Conservation (phyloP, 768 basidiomycete species). For the Calocybe gangraenosa region DNA sequence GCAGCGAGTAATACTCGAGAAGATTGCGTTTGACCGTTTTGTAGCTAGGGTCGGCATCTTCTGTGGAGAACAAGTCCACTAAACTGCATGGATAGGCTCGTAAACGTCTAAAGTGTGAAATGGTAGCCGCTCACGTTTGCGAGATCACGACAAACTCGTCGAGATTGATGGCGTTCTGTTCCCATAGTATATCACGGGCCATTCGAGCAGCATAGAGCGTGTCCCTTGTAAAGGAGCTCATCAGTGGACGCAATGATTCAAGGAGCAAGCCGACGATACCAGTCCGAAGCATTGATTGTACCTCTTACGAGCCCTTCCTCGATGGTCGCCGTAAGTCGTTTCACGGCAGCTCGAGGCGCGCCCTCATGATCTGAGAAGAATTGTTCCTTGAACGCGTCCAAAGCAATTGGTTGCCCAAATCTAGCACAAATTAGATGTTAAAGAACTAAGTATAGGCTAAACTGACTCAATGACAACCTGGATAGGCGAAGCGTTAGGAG, state of each 20-base stretch:
- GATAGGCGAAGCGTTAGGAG: slow-evolving; percentile 3
- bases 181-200: slow-evolving; percentile 93
- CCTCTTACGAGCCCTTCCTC: slow-evolving; percentile 66
- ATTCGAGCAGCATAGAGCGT: slow-evolving; percentile 87
- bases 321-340: slow-evolving; percentile 75
- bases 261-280: slow-evolving; percentile 46
- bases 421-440: slow-evolving; percentile 35
- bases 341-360: slow-evolving; percentile 74
- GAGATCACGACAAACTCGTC: slow-evolving; percentile 81
- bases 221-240: slow-evolving; percentile 52
- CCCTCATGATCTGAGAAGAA: slow-evolving; percentile 71
- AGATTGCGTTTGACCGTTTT: slow-evolving; percentile 62
- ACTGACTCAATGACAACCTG: slow-evolving; percentile 75
- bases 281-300: slow-evolving; percentile 92
- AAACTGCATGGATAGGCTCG: slow-evolving; percentile 45
- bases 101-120: slow-evolving; percentile 1
- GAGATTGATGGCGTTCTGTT: slow-evolving; percentile 71
- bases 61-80: slow-evolving; percentile 81
- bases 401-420: slow-evolving; percentile 76
- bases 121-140: slow-evolving; percentile 70
- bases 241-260: neutral
- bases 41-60: slow-evolving; percentile 57
- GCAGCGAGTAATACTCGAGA: slow-evolving; percentile 84
- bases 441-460: slow-evolving; percentile 6
- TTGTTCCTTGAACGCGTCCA: slow-evolving; percentile 70